phyloP scores from a whole-genome alignment of 2,329 filamentous ascomycete genomes.

The Cercospora sojina region DNA sequence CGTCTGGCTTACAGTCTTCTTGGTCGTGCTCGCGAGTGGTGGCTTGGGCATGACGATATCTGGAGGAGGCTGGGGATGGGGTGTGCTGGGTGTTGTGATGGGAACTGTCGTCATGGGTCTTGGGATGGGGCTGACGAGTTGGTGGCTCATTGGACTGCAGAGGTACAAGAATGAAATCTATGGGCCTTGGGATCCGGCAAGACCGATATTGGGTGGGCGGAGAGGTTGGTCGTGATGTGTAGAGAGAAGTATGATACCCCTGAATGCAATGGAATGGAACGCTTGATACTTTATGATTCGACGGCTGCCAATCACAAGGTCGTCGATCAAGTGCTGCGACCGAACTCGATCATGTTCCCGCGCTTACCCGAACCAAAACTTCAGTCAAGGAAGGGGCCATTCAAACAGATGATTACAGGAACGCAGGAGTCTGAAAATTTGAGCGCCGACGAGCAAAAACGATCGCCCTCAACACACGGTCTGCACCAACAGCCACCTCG shows the following conservation, averaged over 20 bases:
- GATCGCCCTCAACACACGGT: no score
- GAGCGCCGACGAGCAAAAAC: no score
- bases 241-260: neutral
- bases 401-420: no score
- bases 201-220: conserved; percentile 59
- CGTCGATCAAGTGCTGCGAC: no score
- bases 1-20: conserved; percentile 67
- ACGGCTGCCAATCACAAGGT: no score
- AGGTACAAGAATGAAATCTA: conserved; percentile 99
- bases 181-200: conserved; percentile 94
- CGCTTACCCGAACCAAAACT: neutral
- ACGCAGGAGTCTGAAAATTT: no score
- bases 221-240: conserved; percentile 11
- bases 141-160: conserved; percentile 96
- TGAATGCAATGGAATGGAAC: neutral
- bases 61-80: conserved; percentile 55
- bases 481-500: no score
- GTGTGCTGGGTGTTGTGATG: conserved; percentile 70
- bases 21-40: conserved; percentile 77
- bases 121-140: conserved; percentile 89
- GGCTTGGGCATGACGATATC: conserved; percentile 66
- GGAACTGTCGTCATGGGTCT: conserved; percentile 72
- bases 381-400: no score
- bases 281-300: neutral
- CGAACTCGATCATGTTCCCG: neutral